Conservation (phyloP, 495 filamentous ascomycete genomes). For the Penicillium herquei region DNA sequence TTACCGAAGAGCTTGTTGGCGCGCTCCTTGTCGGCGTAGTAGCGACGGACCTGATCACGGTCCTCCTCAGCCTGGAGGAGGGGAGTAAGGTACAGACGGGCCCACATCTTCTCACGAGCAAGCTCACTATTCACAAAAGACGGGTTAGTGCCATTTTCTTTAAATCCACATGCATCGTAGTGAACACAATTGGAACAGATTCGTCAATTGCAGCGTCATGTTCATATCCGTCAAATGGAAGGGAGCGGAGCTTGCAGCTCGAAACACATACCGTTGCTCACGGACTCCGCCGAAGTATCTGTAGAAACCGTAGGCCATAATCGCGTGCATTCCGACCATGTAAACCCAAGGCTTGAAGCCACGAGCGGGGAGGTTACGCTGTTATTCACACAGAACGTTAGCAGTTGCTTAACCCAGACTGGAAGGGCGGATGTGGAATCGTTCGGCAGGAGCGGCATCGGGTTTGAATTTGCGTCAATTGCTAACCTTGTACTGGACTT, state of each 20-base stretch:
- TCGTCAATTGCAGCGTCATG: conserved; percentile 7
- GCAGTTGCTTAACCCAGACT: neutral
- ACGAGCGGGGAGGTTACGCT: conserved; percentile 90
- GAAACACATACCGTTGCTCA: conserved; percentile 78
- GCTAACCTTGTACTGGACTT: conserved; percentile 92
- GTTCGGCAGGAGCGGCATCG: neutral
- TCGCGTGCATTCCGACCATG: conserved; percentile 65
- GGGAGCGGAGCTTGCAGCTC: conserved; percentile 4
- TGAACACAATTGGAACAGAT: neutral
- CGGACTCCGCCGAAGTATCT: conserved; percentile 72
- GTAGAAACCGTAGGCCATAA: conserved; percentile 90
- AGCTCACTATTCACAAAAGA: conserved; percentile 65
- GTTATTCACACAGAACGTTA: conserved; percentile 17
- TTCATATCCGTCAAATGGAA: conserved; percentile 5
- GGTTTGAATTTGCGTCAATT: conserved; percentile 12
- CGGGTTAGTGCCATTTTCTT: conserved; percentile 2
- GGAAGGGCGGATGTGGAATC: conserved; percentile 11
- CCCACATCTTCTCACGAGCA: conserved; percentile 96
- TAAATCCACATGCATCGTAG: neutral
- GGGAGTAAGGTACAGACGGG: conserved; percentile 87
- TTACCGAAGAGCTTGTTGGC: conserved; percentile 86
- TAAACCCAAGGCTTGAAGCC: conserved; percentile 83
- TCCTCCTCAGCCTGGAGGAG: conserved; percentile 94
- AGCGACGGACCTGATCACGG: conserved; percentile 83
- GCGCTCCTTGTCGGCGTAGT: conserved; percentile 79